These are phyloP conservation scores for Glutinoglossum americanum DNA, from an alignment of 495 filamentous ascomycete genomes.

Conservation along the genomic window DNA sequence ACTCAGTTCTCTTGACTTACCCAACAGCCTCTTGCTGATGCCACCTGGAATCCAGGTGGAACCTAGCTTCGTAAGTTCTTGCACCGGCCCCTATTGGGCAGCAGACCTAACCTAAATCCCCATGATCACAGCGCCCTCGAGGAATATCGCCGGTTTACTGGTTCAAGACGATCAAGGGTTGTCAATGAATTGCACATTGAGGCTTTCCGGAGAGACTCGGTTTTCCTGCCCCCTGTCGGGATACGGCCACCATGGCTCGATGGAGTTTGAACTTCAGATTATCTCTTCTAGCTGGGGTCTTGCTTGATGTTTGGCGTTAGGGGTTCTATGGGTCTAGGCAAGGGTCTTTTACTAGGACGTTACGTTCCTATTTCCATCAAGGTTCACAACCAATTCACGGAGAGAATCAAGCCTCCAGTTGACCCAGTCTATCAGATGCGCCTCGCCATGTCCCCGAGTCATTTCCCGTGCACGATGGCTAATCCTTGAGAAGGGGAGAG, in stretches of 20 bases:
- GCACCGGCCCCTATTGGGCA: background rate
- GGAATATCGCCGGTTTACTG: slow-evolving; percentile 13
- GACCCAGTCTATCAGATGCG: background rate
- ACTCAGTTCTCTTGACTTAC: background rate
- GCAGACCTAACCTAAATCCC: background rate
- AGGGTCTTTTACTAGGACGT: background rate
- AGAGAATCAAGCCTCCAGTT: background rate
- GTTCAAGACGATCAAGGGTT: slow-evolving; percentile 10
- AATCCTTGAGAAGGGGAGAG: background rate
- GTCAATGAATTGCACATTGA: slow-evolving; percentile 14
- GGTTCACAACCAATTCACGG: too few relatives aligned
- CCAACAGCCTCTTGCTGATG: too few relatives aligned
- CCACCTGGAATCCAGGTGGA: too few relatives aligned
- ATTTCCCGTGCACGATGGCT: background rate
- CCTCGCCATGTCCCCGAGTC: background rate
- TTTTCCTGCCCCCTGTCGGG: background rate
- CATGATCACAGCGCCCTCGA: slow-evolving; percentile 9
- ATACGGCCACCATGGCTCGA: background rate
- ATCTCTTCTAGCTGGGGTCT: background rate
- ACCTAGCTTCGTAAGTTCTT: background rate
- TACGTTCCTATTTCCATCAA: too few relatives aligned
- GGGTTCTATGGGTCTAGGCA: background rate
- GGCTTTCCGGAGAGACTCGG: slow-evolving; percentile 6
- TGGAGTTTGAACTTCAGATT: background rate
- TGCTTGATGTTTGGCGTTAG: background rate